Evolutionary conservation across 495 filamentous ascomycete species (phyloP).

Genomic region (Wilcoxina mikolae): DNA sequence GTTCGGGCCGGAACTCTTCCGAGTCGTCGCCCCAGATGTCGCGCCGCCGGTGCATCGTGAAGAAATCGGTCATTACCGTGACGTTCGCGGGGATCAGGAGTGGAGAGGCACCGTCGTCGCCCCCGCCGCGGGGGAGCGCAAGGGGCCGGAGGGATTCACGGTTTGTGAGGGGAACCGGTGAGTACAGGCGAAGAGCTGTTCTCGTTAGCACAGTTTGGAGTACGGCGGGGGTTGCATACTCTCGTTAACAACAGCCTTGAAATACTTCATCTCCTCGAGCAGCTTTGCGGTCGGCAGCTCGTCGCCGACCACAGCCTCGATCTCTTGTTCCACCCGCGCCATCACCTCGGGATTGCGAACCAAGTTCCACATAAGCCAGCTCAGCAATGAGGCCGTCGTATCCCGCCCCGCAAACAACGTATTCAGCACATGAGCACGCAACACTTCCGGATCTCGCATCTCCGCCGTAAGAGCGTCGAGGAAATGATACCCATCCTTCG

Average conservation of each 20-base stretch:
- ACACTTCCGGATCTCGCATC: not conserved
- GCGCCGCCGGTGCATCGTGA: conserved; percentile 33
- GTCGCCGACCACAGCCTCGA: not conserved
- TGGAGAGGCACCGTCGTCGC: not conserved
- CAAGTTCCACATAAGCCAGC: not conserved
- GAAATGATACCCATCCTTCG: not conserved
- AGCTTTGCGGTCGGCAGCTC: not conserved
- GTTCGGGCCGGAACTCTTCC: conserved; percentile 50
- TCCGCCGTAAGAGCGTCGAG: not conserved
- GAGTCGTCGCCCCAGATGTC: conserved; percentile 35
- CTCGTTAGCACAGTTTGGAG: not conserved
- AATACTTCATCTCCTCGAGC: not conserved
- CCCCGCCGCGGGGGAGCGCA: not conserved
- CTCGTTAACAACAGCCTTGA: not conserved
- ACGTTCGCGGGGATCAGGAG: not conserved
- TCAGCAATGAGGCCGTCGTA: not conserved
- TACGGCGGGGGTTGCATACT: not conserved
- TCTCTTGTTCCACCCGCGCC: not conserved
- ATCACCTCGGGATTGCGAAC: not conserved
- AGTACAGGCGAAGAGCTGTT: not conserved
- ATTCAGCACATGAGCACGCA: not conserved
- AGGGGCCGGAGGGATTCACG: not conserved
- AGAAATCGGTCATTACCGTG: not conserved
- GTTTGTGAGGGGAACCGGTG: not conserved
- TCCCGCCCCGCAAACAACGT: not conserved